These are phyloP conservation scores for Eleusine indica DNA, from an alignment of 176 grass and related monocot genomes.

Conservation along the genomic window DNA sequence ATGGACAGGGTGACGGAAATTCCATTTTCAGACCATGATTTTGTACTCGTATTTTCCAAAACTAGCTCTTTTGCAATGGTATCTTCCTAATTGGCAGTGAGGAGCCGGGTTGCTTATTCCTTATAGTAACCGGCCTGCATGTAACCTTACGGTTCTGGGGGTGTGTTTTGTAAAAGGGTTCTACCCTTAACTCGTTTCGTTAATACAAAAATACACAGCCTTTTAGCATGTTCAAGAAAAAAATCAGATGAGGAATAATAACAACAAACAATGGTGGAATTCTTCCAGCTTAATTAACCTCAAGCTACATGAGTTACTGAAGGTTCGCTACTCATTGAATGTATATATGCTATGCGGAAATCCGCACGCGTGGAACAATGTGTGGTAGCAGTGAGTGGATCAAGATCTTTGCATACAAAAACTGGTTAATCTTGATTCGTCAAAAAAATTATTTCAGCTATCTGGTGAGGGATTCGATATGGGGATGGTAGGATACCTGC, in stretches of 20 bases:
- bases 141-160: neutral
- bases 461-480: neutral
- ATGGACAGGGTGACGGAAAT: neutral
- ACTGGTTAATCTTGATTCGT: neutral
- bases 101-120: neutral
- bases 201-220: neutral
- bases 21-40: neutral
- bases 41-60: neutral
- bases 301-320: neutral
- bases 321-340: neutral
- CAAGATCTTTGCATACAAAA: neutral
- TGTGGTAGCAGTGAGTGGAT: neutral
- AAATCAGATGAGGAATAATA: neutral
- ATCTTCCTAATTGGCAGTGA: neutral
- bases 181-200: neutral
- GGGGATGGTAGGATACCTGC: slow-evolving; percentile 40
- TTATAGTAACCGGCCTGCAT: neutral
- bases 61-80: neutral
- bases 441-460: neutral
- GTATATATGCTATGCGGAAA: neutral
- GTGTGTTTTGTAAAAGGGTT: neutral
- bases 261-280: neutral
- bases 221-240: neutral
- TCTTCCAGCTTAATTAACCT: no score
- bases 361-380: neutral